These are phyloP conservation scores for Colletotrichum plurivorum DNA, from an alignment of 2,329 filamentous ascomycete species.

Conservation along the genomic window DNA sequence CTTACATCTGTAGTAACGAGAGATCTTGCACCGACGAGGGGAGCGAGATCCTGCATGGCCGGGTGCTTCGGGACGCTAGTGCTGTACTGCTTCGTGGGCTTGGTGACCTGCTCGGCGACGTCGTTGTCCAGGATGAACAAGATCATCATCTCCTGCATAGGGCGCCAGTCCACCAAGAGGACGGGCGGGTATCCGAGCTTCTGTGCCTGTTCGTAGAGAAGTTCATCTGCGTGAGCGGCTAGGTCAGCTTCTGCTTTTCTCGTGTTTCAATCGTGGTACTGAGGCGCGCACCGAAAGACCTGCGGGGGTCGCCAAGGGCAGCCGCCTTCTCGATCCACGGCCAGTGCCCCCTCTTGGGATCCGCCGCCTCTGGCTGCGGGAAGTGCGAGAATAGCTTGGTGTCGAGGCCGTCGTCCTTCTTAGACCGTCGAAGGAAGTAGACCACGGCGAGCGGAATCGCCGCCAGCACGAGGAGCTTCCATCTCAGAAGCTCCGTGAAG, in stretches of 20 bases:
- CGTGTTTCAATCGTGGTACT: too few relatives aligned
- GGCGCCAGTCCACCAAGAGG: conserved; percentile 31
- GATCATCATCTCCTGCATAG: conserved; percentile 27
- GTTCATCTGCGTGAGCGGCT: conserved; percentile 11
- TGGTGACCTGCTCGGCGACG: conserved; percentile 33
- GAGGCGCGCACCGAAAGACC: conserved; percentile 22
- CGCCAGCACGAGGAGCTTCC: conserved; percentile 26
- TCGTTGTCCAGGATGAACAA: conserved; percentile 35
- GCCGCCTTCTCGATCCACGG: conserved; percentile 37
- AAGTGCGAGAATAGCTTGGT: conserved; percentile 30
- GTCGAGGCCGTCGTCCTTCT: conserved; percentile 9
- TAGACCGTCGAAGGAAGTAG: conserved; percentile 16
- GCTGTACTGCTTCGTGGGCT: conserved; percentile 32
- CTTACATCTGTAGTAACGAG: conserved; percentile 31
- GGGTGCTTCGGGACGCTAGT: conserved; percentile 38
- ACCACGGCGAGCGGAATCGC: conserved; percentile 20
- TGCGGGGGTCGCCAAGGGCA: conserved; percentile 26
- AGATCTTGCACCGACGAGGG: conserved; percentile 31
- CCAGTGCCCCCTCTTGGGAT: conserved; percentile 33
- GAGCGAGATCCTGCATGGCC: conserved; percentile 29
- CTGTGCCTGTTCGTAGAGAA: conserved; percentile 29
- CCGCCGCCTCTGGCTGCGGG: conserved; percentile 30
- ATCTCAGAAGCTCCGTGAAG: conserved; percentile 4
- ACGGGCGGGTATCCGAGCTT: conserved; percentile 31
- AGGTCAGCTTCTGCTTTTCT: neutral